A percentile compares a stretch with the other conserved stretches of the same genome.
These are phyloP conservation scores for Pelargonium cotyledonis DNA, from an alignment of 441 rosid species.

Conservation along the genomic window DNA sequence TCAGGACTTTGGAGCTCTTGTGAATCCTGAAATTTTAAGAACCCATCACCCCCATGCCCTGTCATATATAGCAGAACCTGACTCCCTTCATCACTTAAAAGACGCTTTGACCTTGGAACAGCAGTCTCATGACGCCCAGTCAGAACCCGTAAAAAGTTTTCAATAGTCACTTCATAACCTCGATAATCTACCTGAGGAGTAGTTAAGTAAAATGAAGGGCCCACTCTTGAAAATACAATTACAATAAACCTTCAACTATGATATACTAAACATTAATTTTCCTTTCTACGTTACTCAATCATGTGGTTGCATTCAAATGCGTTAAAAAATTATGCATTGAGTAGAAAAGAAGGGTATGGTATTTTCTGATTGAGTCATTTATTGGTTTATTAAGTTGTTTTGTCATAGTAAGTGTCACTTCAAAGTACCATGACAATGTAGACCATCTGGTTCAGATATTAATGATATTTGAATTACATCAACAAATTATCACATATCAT, in stretches of 20 bases:
- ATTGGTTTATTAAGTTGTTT: neutral
- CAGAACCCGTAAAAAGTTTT: constrained; percentile 79
- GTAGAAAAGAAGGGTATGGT: too few relatives aligned
- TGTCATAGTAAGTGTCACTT: neutral
- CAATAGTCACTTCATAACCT: constrained; percentile 92
- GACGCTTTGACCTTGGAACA: constrained; percentile 98
- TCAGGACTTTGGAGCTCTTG: constrained; percentile 98
- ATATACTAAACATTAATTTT: neutral
- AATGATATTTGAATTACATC: neutral
- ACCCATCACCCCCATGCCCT: constrained; percentile 95
- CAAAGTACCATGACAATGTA: neutral
- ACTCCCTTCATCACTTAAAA: constrained; percentile 94
- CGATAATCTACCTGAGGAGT: constrained; percentile 78
- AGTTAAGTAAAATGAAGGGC: neutral
- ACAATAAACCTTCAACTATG: neutral
- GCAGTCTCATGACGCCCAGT: constrained; percentile 83
- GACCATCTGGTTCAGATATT: neutral
- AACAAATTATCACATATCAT: neutral
- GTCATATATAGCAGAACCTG: constrained; percentile 97
- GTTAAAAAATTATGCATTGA: too few relatives aligned
- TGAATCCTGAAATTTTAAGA: constrained; percentile 93
- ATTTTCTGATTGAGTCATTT: neutral
- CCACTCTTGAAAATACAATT: neutral
- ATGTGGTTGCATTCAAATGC: too few relatives aligned
- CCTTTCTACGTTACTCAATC: too few relatives aligned